Evolutionary conservation across 2,329 filamentous ascomycete genomes (phyloP).

Genomic region (Chaetothyriales sp.): DNA sequence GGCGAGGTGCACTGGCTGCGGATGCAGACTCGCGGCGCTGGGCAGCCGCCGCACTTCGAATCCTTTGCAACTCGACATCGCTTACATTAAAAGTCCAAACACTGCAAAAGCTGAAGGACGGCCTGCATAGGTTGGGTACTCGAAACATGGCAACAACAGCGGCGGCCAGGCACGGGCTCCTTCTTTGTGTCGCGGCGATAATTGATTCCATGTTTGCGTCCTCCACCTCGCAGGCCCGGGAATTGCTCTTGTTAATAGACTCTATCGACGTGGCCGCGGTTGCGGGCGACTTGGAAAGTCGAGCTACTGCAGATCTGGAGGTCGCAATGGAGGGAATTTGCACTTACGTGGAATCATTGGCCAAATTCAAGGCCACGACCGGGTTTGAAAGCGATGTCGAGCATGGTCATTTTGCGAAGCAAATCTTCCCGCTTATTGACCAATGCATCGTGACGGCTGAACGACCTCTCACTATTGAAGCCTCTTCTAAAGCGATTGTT

Average conservation of each 20-base stretch:
- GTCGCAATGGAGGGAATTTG: slow-evolving; percentile 14
- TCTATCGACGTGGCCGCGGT: background rate
- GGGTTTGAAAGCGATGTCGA: background rate
- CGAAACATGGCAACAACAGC: slow-evolving; percentile 27
- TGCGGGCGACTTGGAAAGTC: slow-evolving; percentile 12
- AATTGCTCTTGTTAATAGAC: background rate
- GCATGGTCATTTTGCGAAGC: slow-evolving; percentile 3
- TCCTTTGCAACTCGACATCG: slow-evolving; percentile 22
- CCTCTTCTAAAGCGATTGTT: slow-evolving; percentile 28
- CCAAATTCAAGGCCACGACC: background rate
- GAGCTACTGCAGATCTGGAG: slow-evolving; percentile 20
- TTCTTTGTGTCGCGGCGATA: slow-evolving; percentile 28
- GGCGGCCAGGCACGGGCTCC: slow-evolving; percentile 32
- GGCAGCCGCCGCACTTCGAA: slow-evolving; percentile 57
- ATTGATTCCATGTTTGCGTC: slow-evolving; percentile 21
- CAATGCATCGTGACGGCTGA: slow-evolving; percentile 29
- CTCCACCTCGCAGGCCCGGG: background rate
- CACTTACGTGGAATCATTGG: slow-evolving; percentile 5
- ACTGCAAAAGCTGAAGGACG: slow-evolving; percentile 23
- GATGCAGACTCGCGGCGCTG: slow-evolving; percentile 61
- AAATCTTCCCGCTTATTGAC: slow-evolving; percentile 20
- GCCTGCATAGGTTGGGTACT: slow-evolving; percentile 17
- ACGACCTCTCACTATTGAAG: slow-evolving; percentile 26
- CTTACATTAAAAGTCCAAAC: slow-evolving; percentile 2
- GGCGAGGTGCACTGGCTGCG: slow-evolving; percentile 75